Base-by-base conservation (phyloP, 2,329 filamentous ascomycete species). In the Neonectria sp. region DNA sequence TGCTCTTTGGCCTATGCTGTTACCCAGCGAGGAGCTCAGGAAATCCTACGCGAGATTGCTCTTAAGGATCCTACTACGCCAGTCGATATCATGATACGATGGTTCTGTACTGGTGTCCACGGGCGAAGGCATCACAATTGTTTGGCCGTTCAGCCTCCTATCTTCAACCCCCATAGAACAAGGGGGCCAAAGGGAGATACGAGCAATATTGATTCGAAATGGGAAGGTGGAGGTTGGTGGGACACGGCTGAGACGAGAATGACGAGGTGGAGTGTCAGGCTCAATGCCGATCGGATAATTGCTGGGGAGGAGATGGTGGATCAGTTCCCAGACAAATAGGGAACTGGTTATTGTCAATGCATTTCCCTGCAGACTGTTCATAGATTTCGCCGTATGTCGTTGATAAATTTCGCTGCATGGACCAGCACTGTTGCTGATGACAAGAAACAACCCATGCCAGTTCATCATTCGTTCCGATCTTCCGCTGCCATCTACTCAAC, bases 91-190 rank as follows among this genome's bases (percentile, higher is more conserved):
- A 79, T 84, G 68, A 70, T 88, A 55, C 75, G 83, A 12, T 81
- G 83, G 57, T 84, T 84, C 75, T 87, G 86, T 70, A 82, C 83
- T 27, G 82, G 82, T 12, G 56, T 48, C 3, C 71, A 78, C 9
- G 77, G 77, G 0, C 77, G 80, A 55, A 71, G 75, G 46, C 68
- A 80, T 63, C 78, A 82, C 58, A 79, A 77, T 51, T 82, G 85
- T 75, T 48, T 87, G 67, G 79, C 80, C 0, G 76, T 80, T 2
- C 78, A 81, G 66, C 85, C 84, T 0, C 77, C 79, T 31, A 73
- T 88, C 3, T 85, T 88, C 71, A 80, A 84, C n/a, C 82, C 85
- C 15, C 82, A 86, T 66, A 77, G 82, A 2, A 73, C 80, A 0
- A 79, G 78, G 0, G 86, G 85, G 1, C 73, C 73, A 2, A 75